These are phyloP conservation scores for Gryganskiella cystojenkinii DNA, from an alignment of 192 early-diverging fungal genomes.

Conservation along the genomic window DNA sequence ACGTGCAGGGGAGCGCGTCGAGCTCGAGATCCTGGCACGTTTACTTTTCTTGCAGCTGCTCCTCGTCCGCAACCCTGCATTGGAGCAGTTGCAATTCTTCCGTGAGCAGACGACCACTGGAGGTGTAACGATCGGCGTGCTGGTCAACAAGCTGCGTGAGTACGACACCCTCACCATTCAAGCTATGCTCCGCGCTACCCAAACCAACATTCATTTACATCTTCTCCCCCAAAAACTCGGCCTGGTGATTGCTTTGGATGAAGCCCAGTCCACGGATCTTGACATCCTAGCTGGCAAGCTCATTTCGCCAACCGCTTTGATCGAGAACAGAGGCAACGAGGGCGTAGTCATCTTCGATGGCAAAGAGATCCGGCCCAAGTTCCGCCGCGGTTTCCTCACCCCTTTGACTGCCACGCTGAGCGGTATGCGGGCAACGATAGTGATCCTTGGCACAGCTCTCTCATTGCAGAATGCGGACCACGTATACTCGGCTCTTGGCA, in stretches of 20 bases:
- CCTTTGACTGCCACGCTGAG: constrained; percentile 18
- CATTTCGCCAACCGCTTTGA: constrained; percentile 18
- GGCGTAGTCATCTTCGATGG: constrained; percentile 16
- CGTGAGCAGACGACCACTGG: constrained; percentile 13
- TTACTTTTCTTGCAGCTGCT: constrained; percentile 17
- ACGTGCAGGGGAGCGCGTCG: constrained; percentile 8
- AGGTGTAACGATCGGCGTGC: constrained; percentile 12
- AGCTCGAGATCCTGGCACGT: constrained; percentile 20
- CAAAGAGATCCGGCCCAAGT: constrained; percentile 4
- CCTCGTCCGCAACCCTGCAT: neutral
- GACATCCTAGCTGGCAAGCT: neutral
- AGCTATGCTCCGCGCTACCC: too few relatives aligned
- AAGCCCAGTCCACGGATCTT: neutral
- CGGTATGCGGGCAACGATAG: constrained; percentile 29
- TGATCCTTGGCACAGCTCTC: constrained; percentile 40
- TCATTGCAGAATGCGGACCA: constrained; percentile 11
- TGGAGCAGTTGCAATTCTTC: constrained; percentile 14
- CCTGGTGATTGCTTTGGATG: constrained; percentile 20
- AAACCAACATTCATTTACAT: neutral
- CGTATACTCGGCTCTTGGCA: neutral
- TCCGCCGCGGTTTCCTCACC: constrained; percentile 37
- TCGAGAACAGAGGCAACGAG: neutral
- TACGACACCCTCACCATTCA: neutral
- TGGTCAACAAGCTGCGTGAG: constrained; percentile 7
- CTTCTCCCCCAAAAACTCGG: constrained; percentile 4